phyloP scores from a whole-genome alignment of 2,329 filamentous ascomycete genomes.

The Calonectria pauciramosa region DNA sequence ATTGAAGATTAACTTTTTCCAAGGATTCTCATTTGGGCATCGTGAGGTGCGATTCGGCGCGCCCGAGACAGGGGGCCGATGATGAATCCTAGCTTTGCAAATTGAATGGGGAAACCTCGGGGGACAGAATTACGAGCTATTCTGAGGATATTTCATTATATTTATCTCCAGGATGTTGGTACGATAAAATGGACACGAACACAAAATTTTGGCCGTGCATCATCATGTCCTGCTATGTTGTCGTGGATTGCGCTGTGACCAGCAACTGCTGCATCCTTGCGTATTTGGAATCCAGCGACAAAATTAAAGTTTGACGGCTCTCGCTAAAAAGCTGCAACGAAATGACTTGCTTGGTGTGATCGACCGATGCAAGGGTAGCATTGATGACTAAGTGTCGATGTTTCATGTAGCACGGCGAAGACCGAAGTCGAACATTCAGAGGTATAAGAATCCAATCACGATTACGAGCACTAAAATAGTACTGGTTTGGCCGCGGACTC shows the following conservation, averaged over 20 bases:
- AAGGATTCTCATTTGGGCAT: background rate
- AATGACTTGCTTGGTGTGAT: background rate
- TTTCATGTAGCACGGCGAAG: background rate
- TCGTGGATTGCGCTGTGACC: background rate
- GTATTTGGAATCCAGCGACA: background rate
- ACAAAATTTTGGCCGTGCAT: background rate
- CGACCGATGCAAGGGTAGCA: background rate
- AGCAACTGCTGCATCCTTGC: background rate
- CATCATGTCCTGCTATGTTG: background rate
- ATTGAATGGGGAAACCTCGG: background rate
- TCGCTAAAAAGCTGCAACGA: background rate
- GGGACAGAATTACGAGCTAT: background rate
- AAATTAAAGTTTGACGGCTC: background rate
- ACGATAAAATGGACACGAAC: background rate
- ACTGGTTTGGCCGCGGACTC: background rate
- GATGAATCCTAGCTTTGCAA: background rate
- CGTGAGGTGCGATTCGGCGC: background rate
- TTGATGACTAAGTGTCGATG: background rate
- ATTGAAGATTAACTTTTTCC: constrained; percentile 7
- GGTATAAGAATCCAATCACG: background rate
- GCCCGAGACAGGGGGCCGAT: background rate
- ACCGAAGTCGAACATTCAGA: background rate
- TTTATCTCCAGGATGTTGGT: background rate
- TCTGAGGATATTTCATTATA: background rate
- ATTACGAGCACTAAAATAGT: background rate